These are phyloP conservation scores for Talaromyces sp. DNA, from an alignment of 2,329 filamentous ascomycete genomes.

Conservation along the genomic window DNA sequence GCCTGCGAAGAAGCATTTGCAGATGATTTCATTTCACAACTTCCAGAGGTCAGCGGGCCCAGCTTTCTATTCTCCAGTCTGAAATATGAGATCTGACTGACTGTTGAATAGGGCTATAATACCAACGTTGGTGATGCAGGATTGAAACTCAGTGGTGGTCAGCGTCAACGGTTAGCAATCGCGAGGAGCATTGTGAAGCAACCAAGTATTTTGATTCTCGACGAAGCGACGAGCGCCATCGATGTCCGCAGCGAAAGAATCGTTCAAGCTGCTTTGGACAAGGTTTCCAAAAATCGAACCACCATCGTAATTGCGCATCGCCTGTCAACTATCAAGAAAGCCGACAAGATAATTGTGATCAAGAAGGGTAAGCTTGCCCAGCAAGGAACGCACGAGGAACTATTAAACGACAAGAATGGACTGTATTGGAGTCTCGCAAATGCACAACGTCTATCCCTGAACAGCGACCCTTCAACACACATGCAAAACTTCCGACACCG, in stretches of 20 bases:
- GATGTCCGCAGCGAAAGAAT: slow-evolving; percentile 93
- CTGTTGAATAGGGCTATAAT: slow-evolving; percentile 67
- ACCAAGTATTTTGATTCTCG: slow-evolving; percentile 84
- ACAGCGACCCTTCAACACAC: not conserved
- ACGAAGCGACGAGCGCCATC: slow-evolving; percentile 89
- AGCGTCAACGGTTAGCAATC: slow-evolving; percentile 95
- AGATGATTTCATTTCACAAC: slow-evolving; percentile 61
- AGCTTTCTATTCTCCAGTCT: not conserved
- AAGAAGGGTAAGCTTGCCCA: slow-evolving; percentile 78
- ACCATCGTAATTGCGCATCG: slow-evolving; percentile 96
- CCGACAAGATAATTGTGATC: slow-evolving; percentile 96
- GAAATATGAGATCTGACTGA: slow-evolving; percentile 49
- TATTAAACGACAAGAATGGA: slow-evolving; percentile 57
- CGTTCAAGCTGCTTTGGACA: slow-evolving; percentile 90
- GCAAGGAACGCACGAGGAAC: slow-evolving; percentile 78
- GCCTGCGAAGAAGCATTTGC: slow-evolving; percentile 65
- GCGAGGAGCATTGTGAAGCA: slow-evolving; percentile 84
- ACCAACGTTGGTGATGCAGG: slow-evolving; percentile 94
- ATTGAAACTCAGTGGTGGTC: slow-evolving; percentile 85
- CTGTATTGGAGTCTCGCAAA: slow-evolving; percentile 64
- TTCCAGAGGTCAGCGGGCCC: slow-evolving; percentile 41
- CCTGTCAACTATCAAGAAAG: slow-evolving; percentile 86
- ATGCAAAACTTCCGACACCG: not conserved
- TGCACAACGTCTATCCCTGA: slow-evolving; percentile 60
- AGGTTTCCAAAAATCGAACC: slow-evolving; percentile 75